phyloP scores from a whole-genome alignment of 331 rosid species.

The Telfairia occidentalis region DNA sequence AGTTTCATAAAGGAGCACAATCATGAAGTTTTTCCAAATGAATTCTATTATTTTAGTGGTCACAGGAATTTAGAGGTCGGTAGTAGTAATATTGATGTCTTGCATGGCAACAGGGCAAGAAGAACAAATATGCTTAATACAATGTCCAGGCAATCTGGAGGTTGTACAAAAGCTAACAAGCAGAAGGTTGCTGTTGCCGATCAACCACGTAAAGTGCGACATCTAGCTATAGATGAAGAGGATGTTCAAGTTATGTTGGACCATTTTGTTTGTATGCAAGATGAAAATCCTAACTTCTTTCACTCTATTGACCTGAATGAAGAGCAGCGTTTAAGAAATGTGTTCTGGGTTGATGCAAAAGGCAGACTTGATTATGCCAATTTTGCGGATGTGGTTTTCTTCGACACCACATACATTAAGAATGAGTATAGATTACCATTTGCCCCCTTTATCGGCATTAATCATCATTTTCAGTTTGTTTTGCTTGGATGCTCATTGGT shows the following conservation, averaged over 20 bases:
- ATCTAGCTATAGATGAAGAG: constrained; percentile 25
- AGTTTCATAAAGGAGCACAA: constrained; percentile 32
- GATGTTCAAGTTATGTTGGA: constrained; percentile 30
- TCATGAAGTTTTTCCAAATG: constrained; percentile 32
- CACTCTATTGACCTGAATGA: constrained; percentile 33
- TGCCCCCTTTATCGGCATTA: constrained; percentile 35
- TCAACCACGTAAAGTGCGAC: constrained; percentile 9
- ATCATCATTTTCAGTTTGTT: constrained; percentile 30
- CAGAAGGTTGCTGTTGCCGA: constrained; percentile 15
- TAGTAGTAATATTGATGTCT: constrained; percentile 13
- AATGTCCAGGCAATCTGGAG: constrained; percentile 4
- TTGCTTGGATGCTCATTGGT: constrained; percentile 37
- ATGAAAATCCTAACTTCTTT: constrained; percentile 35
- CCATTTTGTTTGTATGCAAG: constrained; percentile 31
- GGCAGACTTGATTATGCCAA: constrained; percentile 32
- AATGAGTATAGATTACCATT: constrained; percentile 28
- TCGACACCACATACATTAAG: constrained; percentile 30
- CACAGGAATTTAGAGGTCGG: neutral
- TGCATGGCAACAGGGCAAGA: constrained; percentile 24
- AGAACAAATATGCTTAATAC: constrained; percentile 23
- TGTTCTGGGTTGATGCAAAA: constrained; percentile 39
- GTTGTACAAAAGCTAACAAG: constrained; percentile 15
- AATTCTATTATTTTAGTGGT: constrained; percentile 23
- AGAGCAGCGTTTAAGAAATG: constrained; percentile 29
- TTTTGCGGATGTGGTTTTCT: constrained; percentile 32